Base-by-base conservation (phyloP, 768 basidiomycete species). In the Boletus tomentosulus region DNA sequence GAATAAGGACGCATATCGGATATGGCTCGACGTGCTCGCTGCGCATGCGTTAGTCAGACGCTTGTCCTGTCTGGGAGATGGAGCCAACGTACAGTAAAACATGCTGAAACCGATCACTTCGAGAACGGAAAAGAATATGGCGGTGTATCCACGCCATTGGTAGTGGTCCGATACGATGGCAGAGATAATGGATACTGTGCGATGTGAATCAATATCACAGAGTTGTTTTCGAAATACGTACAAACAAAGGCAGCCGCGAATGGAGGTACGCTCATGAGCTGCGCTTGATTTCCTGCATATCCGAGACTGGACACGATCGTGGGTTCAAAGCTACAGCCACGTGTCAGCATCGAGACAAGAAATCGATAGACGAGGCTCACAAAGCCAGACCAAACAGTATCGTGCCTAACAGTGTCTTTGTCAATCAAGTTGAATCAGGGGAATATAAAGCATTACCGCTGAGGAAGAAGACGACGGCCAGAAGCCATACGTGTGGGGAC, bases 231-330 rank as follows among this genome's bases (percentile, higher is more conserved):
- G 10, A 19, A 30, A 31, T 31, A 58, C 78, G 57, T 28, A 79
- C 80, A 57, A 22, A 75, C 63, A 60, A 81, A 82, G 15, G 77
- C 79, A 16, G 55, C 62, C 5, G 76, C 77, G 49, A 77, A 82
- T 6, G 81, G 81, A 12, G 74, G 74, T 2, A 87, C 85, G 22
- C 78, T 82, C 75, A 84, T 82, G 2, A 87, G 71, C 59, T 87
- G 83, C 4, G 82, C 78, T 28, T 73, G 66, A 33, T 78, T 71
- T 0, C 77, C 74, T 2, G 76, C 76, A 64, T 78, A 85, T n/a
- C 84, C 84, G 1, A 86, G 75, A 8, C 74, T 72, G 27, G 79
- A 71, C 4, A 89, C 80, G 68, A 91, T 87, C 12, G 85, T 83
- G 16, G 89, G 87, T 6, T 81, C 72, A 69, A 91, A 89, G 62